Conservation (phyloP, 352 stramenopile species). For the Phytophthora pini region DNA sequence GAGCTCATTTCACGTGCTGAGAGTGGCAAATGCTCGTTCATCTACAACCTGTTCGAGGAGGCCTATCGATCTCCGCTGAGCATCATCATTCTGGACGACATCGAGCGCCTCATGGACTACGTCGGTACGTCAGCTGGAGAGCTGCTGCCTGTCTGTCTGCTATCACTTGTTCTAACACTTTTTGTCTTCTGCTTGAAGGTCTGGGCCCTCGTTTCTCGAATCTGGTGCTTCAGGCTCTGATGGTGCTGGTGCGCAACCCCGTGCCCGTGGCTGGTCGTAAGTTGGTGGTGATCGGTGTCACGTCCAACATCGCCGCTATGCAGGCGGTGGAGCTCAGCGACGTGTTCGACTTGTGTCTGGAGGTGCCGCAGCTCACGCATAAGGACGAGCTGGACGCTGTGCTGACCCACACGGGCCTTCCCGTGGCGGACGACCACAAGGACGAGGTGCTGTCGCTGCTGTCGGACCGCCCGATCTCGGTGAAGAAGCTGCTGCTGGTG, state of each 20-base stretch:
- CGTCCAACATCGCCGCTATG: slow-evolving; percentile 92
- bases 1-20: slow-evolving; percentile 97
- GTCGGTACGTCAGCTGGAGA: slow-evolving; percentile 55
- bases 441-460: slow-evolving; percentile 73
- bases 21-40: slow-evolving; percentile 93
- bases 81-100: slow-evolving; percentile 99
- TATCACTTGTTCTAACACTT: slow-evolving; percentile 11
- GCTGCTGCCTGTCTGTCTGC: background rate
- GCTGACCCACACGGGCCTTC: slow-evolving; percentile 83
- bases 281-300: slow-evolving; percentile 97
- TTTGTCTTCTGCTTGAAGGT: slow-evolving; percentile 30
- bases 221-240: slow-evolving; percentile 97
- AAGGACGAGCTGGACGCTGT: slow-evolving; percentile 91
- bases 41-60: slow-evolving; percentile 97
- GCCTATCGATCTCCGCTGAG: slow-evolving; percentile 98
- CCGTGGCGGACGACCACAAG: slow-evolving; percentile 71
- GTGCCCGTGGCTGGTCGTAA: slow-evolving; percentile 93
- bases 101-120: slow-evolving; percentile 99
- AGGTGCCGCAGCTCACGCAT: slow-evolving; percentile 92
- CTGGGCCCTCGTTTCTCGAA: slow-evolving; percentile 99
- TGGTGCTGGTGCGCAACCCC: slow-evolving; percentile 98
- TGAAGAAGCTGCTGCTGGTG: slow-evolving; percentile 98
- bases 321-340: slow-evolving; percentile 94
- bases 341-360: slow-evolving; percentile 94
- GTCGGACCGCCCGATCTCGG: slow-evolving; percentile 94